A percentile compares a stretch with the other conserved stretches of the same genome.
These are phyloP conservation scores for Amaranthus tricolor DNA, from an alignment of 179 eudicot genomes.

Conservation along the genomic window DNA sequence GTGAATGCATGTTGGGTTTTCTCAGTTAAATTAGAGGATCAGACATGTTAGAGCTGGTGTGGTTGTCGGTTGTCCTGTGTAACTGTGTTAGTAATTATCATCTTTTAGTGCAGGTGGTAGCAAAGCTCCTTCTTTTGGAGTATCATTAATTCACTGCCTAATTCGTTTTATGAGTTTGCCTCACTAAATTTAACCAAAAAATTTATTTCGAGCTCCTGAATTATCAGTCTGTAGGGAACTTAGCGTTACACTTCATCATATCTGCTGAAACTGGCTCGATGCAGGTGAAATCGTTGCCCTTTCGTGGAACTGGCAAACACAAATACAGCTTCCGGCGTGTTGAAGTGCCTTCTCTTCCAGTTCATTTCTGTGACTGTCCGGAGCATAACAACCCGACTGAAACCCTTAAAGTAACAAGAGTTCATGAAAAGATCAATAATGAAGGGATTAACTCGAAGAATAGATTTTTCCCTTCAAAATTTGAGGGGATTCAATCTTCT, in stretches of 20 bases:
- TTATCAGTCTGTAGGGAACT: too few relatives aligned
- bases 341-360: slow-evolving; percentile 55
- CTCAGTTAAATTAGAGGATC: not conserved
- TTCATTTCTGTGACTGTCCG: slow-evolving; percentile 88
- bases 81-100: not conserved
- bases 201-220: too few relatives aligned
- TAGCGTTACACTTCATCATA: not conserved
- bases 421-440: slow-evolving; percentile 36
- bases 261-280: slow-evolving; percentile 19
- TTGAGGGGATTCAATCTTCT: not conserved
- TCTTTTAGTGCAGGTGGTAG: not conserved
- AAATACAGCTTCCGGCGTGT: slow-evolving; percentile 93
- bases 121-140: slow-evolving; percentile 4
- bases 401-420: slow-evolving; percentile 22
- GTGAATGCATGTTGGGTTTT: not conserved
- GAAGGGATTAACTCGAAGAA: slow-evolving; percentile 48
- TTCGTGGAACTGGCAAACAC: slow-evolving; percentile 88
- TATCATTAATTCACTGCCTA: too few relatives aligned
- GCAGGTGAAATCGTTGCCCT: slow-evolving; percentile 71
- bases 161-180: too few relatives aligned
- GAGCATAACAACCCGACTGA: slow-evolving; percentile 50
- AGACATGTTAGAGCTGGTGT: not conserved
- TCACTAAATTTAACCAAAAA: too few relatives aligned
- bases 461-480: slow-evolving; percentile 28
- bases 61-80: not conserved